Percentiles rank a stretch among this genome's conserved stretches.
phyloP scores from a whole-genome alignment of 225 moss, liverwort and hornwort species.

The Sphagnum contortum region DNA sequence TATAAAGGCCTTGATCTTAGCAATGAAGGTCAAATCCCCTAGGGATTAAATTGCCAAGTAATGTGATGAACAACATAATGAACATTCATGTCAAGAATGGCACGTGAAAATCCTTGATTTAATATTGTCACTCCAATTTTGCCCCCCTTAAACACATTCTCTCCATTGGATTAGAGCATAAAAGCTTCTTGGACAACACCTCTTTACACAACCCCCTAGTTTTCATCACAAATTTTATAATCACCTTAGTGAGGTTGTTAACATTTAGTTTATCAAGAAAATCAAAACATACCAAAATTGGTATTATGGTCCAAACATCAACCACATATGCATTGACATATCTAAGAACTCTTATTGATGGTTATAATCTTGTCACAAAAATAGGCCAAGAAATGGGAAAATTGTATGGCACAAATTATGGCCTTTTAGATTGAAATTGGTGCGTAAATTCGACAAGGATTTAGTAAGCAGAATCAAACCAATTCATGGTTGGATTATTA shows the following conservation, averaged over 20 bases:
- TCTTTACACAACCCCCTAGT: neutral
- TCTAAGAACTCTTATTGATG: no score
- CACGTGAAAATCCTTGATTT: neutral
- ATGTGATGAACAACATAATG: neutral
- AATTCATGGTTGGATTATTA: neutral
- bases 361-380: no score
- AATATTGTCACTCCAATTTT: neutral
- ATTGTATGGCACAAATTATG: neutral
- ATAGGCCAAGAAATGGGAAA: neutral
- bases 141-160: neutral
- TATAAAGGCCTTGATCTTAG: neutral
- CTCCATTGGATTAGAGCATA: neutral
- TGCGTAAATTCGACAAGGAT: neutral
- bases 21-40: neutral
- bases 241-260: neutral
- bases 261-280: neutral
- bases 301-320: neutral
- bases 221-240: neutral
- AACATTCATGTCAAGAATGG: neutral
- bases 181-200: neutral
- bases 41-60: neutral
- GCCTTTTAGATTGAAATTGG: neutral
- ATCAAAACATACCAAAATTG: neutral
- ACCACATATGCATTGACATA: neutral
- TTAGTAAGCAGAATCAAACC: neutral